Percentiles rank a stretch among this genome's conserved stretches.
These are phyloP conservation scores for Marasmius fiardii DNA, from an alignment of 1,284 basidiomycete genomes.

Conservation along the genomic window DNA sequence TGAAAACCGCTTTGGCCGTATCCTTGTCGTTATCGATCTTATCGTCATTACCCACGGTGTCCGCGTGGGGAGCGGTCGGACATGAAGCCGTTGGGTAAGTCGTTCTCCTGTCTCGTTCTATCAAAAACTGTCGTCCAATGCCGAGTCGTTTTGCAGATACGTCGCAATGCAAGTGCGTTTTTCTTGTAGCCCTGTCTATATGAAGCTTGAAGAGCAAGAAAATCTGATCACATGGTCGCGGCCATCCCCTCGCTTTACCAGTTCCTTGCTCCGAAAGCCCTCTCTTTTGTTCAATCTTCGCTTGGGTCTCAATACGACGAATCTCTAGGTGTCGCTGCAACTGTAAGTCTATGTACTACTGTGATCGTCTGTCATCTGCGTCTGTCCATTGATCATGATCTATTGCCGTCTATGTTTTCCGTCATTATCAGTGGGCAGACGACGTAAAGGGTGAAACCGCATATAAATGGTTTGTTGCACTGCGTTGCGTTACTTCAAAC, in stretches of 20 bases:
- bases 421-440: conserved; percentile 7
- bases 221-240: no score
- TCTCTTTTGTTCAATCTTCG: conserved; percentile 40
- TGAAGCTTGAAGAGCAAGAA: no score
- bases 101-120: conserved; percentile 22
- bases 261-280: conserved; percentile 43
- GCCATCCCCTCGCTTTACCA: conserved; percentile 17
- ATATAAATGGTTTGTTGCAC: conserved; percentile 31
- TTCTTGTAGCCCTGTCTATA: not conserved
- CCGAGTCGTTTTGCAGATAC: not conserved
- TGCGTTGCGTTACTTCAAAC: not conserved
- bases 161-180: conserved; percentile 10
- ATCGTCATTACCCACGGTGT: not conserved
- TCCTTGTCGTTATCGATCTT: not conserved
- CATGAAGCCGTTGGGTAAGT: conserved; percentile 29
- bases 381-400: not conserved
- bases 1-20: not conserved
- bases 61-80: conserved; percentile 16
- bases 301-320: conserved; percentile 38
- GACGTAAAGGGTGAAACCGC: conserved; percentile 18
- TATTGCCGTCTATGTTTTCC: no score
- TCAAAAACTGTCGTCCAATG: not conserved
- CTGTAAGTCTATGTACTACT: conserved; percentile 26
- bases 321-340: conserved; percentile 43
- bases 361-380: not conserved